phyloP scores from a whole-genome alignment of 225 moss, liverwort and hornwort species.

The Polytrichum formosum region DNA sequence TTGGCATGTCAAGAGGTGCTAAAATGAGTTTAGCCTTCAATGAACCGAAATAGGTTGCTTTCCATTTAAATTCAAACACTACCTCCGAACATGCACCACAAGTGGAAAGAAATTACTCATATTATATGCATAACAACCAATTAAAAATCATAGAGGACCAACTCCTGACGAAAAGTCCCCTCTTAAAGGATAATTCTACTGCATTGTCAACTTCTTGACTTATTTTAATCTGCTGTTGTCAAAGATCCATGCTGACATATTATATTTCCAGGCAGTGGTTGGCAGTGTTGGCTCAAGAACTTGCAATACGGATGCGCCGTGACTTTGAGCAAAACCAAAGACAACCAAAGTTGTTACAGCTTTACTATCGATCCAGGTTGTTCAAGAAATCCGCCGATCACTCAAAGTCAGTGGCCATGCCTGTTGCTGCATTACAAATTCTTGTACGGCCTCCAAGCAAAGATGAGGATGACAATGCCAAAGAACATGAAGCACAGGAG shows the following conservation, averaged over 20 bases:
- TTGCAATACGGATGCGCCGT: constrained; percentile 79
- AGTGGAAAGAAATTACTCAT: too few species aligned
- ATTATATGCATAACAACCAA: too few species aligned
- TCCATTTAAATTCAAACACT: too few species aligned
- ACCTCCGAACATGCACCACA: too few species aligned
- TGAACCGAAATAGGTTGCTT: too few species aligned
- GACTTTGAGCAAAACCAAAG: constrained; percentile 84
- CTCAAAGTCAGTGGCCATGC: constrained; percentile 81
- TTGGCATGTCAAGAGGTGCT: too few species aligned
- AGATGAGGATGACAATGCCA: constrained; percentile 18
- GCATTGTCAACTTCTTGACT: too few species aligned
- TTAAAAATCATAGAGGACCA: too few species aligned
- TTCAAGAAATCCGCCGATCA: constrained; percentile 76
- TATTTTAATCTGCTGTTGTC: too few species aligned
- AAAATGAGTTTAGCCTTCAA: too few species aligned
- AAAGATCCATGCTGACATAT: not conserved
- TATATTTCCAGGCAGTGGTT: constrained; percentile 64
- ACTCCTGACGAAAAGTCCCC: too few species aligned
- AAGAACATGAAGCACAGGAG: constrained; percentile 3
- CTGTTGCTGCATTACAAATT: constrained; percentile 57
- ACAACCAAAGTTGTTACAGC: constrained; percentile 80
- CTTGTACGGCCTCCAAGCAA: constrained; percentile 48
- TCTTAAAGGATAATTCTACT: too few species aligned
- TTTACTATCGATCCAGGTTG: constrained; percentile 80
- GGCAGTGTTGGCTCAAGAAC: constrained; percentile 66